phyloP scores from a whole-genome alignment of 257 asterid species.

The Knoxia roxburghii region DNA sequence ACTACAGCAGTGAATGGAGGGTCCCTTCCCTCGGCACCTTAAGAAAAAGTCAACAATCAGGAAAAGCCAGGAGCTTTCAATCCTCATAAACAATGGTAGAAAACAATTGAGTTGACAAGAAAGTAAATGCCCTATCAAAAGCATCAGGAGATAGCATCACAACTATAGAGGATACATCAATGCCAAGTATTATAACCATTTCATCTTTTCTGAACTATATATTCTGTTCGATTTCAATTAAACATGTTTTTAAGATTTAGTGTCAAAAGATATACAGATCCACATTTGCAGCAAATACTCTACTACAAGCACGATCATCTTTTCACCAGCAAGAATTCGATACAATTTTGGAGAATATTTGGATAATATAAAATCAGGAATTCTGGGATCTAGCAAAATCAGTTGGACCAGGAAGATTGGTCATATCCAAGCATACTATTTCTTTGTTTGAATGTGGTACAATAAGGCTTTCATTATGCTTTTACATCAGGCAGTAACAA shows the following conservation, averaged over 20 bases:
- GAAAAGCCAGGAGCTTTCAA: background rate
- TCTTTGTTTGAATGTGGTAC: too few relatives aligned
- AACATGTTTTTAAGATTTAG: background rate
- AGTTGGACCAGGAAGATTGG: too few relatives aligned
- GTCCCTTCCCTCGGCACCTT: constrained; percentile 70
- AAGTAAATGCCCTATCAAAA: background rate
- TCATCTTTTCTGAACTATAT: too few relatives aligned
- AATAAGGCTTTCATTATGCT: too few relatives aligned
- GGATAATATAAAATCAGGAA: too few relatives aligned
- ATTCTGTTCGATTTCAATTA: too few relatives aligned
- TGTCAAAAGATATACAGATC: background rate
- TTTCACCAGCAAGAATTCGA: background rate
- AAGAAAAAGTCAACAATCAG: constrained; percentile 15
- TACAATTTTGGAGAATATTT: too few relatives aligned
- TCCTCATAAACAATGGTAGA: background rate
- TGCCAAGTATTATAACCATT: background rate
- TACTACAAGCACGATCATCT: too few relatives aligned
- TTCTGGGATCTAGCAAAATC: too few relatives aligned
- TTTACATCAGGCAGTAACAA: too few relatives aligned
- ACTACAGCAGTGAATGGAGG: constrained; percentile 78
- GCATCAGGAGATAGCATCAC: background rate
- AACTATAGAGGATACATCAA: background rate
- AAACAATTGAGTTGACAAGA: background rate
- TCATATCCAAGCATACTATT: too few relatives aligned
- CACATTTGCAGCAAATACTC: too few relatives aligned